phyloP scores from a whole-genome alignment of 1,139 yeast species.

The Kodamaea sp. region DNA sequence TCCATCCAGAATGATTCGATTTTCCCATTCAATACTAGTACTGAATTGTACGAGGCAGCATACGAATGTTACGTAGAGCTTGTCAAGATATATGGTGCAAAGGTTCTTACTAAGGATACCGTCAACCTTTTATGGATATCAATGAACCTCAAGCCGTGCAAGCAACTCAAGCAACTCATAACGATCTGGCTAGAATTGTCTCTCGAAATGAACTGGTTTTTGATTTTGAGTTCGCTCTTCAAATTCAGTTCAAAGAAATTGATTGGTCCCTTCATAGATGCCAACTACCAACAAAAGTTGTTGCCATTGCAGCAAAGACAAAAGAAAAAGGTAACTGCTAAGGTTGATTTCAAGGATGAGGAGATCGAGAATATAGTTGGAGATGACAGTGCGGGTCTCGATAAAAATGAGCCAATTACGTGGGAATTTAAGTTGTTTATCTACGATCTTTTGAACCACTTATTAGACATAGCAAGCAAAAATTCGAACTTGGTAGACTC shows the following conservation, averaged over 20 bases:
- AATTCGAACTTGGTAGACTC: constrained; percentile 41
- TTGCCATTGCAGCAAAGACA: constrained; percentile 47
- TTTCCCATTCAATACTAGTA: constrained; percentile 44
- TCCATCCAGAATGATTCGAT: constrained; percentile 35
- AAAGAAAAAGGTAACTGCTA: constrained; percentile 30
- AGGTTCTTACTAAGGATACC: constrained; percentile 36
- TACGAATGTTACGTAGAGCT: constrained; percentile 43
- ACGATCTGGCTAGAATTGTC: constrained; percentile 44
- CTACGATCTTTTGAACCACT: constrained; percentile 54
- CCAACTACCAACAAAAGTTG: constrained; percentile 42
- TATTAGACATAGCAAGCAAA: constrained; percentile 44
- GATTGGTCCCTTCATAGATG: constrained; percentile 40
- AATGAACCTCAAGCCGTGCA: constrained; percentile 44
- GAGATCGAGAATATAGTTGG: constrained; percentile 48
- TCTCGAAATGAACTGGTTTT: constrained; percentile 42
- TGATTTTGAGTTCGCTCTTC: constrained; percentile 39
- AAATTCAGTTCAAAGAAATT: constrained; percentile 40
- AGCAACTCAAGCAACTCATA: constrained; percentile 34
- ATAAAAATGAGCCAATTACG: constrained; percentile 60
- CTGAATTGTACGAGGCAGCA: constrained; percentile 36
- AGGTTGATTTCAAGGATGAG: constrained; percentile 44
- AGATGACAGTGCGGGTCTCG: constrained; percentile 28
- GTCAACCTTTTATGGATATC: constrained; percentile 45
- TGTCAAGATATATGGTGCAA: constrained; percentile 39
- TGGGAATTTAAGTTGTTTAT: constrained; percentile 72